Evolutionary conservation across 2,329 filamentous ascomycete species (phyloP), one percentile per base, ranked within the genome.

Genomic region (Epichloe bromicola): DNA sequence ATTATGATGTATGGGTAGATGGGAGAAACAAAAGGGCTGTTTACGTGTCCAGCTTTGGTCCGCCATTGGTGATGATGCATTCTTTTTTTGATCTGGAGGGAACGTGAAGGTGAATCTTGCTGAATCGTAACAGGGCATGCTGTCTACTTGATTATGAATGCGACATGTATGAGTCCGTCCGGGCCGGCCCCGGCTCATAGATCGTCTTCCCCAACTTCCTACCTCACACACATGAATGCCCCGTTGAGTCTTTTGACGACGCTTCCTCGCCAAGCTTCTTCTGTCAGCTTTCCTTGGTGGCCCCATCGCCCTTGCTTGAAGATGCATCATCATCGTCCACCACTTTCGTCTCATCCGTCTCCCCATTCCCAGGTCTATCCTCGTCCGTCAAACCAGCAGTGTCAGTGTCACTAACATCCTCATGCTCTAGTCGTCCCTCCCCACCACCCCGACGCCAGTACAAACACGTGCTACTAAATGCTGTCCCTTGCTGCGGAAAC

Each of bases 391-490:
- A 5, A 41, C 39, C 19, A 17, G 11, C 30, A 20, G 23, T 14
- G 19, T 4, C 30, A 33, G 23, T 19, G 19, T 4, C 49, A n/a
- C n/a, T n/a, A 12, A 23, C 12, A 30, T 37, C 30, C 41, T 12
- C 14, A 8, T 20, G 14, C 26, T 5, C 17, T 5, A 12, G 11
- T 23, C 14, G 4, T 10, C n/a, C 33, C 44, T 15, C 30, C 20
- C 40, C 40, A 14, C 19, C 37, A 14, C n/a, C 38, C n/a, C 54
- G 38, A 30, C 46, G 46, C 52, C 54, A 59, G 39, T 59, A 61
- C 2, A 61, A 45, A 17, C 51, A 55, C 2, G 59, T 61, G 36
- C 53, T 55, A 6, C 53, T 57, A 42, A 61, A 61, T 3, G 53
- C 50, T 2, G 48, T 55, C 20, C 52, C 53, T 7, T 56, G 53